A percentile compares a stretch with the other conserved stretches of the same genome.
Conservation (phyloP, 306 rosid genomes). For the Quercus robur region DNA sequence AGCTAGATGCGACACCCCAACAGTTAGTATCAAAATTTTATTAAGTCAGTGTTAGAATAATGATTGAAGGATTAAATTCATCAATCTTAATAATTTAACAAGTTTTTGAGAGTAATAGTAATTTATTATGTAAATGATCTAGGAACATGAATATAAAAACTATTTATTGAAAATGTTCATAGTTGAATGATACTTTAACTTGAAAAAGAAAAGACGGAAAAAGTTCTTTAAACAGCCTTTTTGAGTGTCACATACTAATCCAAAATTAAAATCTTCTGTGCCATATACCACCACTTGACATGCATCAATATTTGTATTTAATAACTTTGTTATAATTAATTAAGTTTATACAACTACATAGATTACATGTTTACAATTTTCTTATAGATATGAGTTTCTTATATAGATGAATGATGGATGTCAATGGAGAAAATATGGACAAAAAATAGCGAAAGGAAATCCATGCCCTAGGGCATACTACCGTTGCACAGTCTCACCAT, state of each 20-base stretch:
- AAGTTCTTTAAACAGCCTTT: neutral
- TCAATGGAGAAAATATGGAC: constrained; percentile 92
- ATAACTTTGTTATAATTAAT: neutral
- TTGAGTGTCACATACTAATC: too few species aligned
- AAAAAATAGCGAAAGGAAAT: constrained; percentile 79
- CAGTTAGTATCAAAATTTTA: constrained; percentile 34
- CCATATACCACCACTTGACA: too few species aligned
- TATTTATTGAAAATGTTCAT: too few species aligned
- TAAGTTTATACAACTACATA: neutral
- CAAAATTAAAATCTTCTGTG: too few species aligned
- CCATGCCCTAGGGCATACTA: constrained; percentile 82
- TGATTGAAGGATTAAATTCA: too few species aligned
- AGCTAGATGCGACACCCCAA: constrained; percentile 67
- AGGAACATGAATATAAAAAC: too few species aligned
- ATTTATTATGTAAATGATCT: too few species aligned
- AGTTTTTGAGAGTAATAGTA: too few species aligned
- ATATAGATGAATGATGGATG: constrained; percentile 77
- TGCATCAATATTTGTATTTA: neutral
- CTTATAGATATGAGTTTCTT: neutral
- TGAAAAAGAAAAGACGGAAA: neutral
- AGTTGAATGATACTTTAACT: too few species aligned
- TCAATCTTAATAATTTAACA: too few species aligned
- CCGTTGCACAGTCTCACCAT: constrained; percentile 61
- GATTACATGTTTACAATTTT: neutral
- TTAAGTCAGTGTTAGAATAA: too few species aligned